phyloP scores from a whole-genome alignment of 345 rosid species.

The Linum trigynum region DNA sequence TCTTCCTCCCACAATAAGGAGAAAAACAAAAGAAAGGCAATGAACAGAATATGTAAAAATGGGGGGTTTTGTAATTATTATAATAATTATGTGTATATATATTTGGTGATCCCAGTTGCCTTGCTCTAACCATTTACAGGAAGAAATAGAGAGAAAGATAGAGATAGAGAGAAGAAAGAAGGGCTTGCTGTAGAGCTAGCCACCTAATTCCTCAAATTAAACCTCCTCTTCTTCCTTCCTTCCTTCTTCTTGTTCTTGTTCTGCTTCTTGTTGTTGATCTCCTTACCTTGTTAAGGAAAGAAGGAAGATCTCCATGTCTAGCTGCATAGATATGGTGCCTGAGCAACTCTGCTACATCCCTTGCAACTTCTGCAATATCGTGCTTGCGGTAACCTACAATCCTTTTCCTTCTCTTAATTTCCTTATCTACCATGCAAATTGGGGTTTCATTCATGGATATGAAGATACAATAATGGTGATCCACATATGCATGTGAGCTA shows the following conservation, averaged over 20 bases:
- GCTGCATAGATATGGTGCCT: conserved; percentile 26
- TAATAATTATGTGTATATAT: too few species aligned
- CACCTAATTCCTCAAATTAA: too few species aligned
- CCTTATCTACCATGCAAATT: too few species aligned
- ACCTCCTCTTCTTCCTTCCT: neutral
- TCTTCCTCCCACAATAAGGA: too few species aligned
- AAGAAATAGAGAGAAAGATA: neutral
- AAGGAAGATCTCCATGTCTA: conserved; percentile 8
- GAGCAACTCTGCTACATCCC: conserved; percentile 99
- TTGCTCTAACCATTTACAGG: neutral
- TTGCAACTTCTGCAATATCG: conserved; percentile 95
- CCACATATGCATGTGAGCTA: too few species aligned
- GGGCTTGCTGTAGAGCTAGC: too few species aligned
- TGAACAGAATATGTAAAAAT: too few species aligned
- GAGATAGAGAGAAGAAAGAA: neutral
- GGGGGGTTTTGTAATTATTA: too few species aligned
- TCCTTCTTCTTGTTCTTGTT: too few species aligned
- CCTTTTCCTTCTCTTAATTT: too few species aligned
- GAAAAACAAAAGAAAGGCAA: neutral
- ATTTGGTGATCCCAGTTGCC: neutral
- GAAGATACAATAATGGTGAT: too few species aligned
- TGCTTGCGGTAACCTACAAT: conserved; percentile 68
- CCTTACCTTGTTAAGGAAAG: neutral
- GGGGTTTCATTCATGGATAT: too few species aligned
- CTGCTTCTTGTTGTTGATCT: neutral